phyloP scores from a whole-genome alignment of 805 yeast genomes.

The Cyberlindnera sargentensis region DNA sequence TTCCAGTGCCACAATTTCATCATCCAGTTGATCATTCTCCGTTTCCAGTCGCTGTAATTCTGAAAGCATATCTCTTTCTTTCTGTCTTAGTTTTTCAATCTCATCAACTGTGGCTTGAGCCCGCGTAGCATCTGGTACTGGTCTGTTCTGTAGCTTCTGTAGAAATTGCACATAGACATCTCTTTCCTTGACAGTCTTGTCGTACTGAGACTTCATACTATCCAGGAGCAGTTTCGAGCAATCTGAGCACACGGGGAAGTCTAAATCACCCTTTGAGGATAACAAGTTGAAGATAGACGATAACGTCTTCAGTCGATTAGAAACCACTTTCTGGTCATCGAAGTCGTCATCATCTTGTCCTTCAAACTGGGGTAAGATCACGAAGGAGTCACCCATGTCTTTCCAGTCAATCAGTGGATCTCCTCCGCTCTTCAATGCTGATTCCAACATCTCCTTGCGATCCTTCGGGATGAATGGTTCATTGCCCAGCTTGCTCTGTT shows the following conservation, averaged over 20 bases:
- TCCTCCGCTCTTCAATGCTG: slow-evolving; percentile 1
- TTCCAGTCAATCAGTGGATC: slow-evolving; percentile 8
- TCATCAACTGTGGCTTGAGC: slow-evolving; percentile 21
- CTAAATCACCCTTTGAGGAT: slow-evolving; percentile 67
- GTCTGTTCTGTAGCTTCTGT: slow-evolving; percentile 56
- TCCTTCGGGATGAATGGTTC: slow-evolving; percentile 23
- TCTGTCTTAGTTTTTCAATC: slow-evolving; percentile 23
- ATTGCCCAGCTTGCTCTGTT: slow-evolving; percentile 8
- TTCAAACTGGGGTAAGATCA: slow-evolving; percentile 22
- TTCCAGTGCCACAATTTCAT: slow-evolving; percentile 32
- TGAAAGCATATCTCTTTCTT: slow-evolving; percentile 37
- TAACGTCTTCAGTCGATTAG: slow-evolving; percentile 45
- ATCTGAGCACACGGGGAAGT: slow-evolving; percentile 82
- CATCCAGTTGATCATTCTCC: slow-evolving; percentile 26
- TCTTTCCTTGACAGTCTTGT: slow-evolving; percentile 66
- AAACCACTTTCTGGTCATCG: slow-evolving; percentile 27
- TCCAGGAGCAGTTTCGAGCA: slow-evolving; percentile 66
- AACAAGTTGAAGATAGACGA: slow-evolving; percentile 65
- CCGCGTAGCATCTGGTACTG: slow-evolving; percentile 30
- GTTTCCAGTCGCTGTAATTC: slow-evolving; percentile 40
- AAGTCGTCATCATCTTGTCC: slow-evolving; percentile 23
- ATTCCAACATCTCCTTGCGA: slow-evolving; percentile 10
- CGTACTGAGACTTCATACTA: slow-evolving; percentile 62
- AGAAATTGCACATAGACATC: slow-evolving; percentile 72
- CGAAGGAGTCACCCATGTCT: slow-evolving; percentile 20